Conservation (phyloP, 441 rosid species). For the Biscutella auriculata region DNA sequence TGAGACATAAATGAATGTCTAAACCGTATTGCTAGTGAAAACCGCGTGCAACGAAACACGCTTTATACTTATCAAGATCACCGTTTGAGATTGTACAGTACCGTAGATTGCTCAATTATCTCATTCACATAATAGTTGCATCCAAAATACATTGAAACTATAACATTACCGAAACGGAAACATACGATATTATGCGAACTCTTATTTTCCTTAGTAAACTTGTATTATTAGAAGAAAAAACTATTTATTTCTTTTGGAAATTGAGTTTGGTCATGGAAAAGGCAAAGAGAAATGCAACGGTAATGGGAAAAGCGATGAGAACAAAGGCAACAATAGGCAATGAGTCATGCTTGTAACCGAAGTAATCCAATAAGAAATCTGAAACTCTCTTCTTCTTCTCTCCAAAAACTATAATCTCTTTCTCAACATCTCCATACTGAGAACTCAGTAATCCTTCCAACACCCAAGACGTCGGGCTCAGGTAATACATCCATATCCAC, state of each 20-base stretch:
- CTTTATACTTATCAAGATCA: too few relatives aligned
- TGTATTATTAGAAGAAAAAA: background rate
- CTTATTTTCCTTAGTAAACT: too few relatives aligned
- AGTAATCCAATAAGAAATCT: constrained; percentile 40
- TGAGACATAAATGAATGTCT: too few relatives aligned
- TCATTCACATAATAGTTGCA: too few relatives aligned
- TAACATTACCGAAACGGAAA: too few relatives aligned
- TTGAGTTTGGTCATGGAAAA: constrained; percentile 38
- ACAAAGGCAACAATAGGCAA: constrained; percentile 26
- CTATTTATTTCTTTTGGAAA: constrained; percentile 49
- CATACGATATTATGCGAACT: too few relatives aligned
- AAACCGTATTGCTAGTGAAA: too few relatives aligned
- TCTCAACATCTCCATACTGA: constrained; percentile 41
- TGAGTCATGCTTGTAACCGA: constrained; percentile 27
- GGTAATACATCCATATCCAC: constrained; percentile 60
- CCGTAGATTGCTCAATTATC: too few relatives aligned
- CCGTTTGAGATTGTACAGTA: too few relatives aligned
- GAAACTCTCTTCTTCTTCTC: constrained; percentile 31
- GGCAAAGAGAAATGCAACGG: constrained; percentile 42
- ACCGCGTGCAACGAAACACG: too few relatives aligned
- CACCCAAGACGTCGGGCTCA: constrained; percentile 57
- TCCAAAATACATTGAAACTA: too few relatives aligned
- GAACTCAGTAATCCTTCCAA: constrained; percentile 47
- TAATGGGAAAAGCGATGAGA: constrained; percentile 37
- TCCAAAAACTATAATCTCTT: constrained; percentile 36